A percentile compares a stretch with the other conserved stretches of the same genome.
phyloP scores from a whole-genome alignment of 129 eudicot genomes.

The Escallonia herrerae region DNA sequence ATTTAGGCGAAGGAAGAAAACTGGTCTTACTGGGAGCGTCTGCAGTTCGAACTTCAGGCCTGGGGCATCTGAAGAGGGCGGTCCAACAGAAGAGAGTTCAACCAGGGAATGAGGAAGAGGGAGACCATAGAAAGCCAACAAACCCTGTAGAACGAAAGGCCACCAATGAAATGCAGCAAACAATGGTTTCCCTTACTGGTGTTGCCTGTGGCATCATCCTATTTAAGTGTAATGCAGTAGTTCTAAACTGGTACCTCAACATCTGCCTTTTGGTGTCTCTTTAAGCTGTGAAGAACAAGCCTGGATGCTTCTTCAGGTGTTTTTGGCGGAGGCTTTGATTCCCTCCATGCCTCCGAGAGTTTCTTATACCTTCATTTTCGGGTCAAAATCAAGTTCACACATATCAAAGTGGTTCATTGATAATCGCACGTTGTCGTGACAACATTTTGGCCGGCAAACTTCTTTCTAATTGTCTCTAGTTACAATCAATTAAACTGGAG shows the following conservation, averaged over 20 bases:
- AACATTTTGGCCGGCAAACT: too few species aligned
- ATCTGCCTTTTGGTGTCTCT: conserved; percentile 82
- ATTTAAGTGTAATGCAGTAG: too few species aligned
- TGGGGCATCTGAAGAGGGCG: conserved; percentile 34
- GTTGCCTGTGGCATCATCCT: too few species aligned
- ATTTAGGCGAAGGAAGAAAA: too few species aligned
- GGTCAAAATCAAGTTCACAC: background rate
- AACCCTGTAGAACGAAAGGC: conserved; percentile 40
- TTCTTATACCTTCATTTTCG: conserved; percentile 58
- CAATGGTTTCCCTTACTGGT: too few species aligned
- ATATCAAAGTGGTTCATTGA: background rate
- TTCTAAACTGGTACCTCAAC: conserved; percentile 54
- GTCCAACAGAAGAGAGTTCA: conserved; percentile 32
- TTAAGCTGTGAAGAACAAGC: conserved; percentile 55
- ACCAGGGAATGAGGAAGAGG: conserved; percentile 58
- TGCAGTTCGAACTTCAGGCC: conserved; percentile 73
- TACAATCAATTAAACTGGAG: too few species aligned
- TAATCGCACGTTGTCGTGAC: too few species aligned
- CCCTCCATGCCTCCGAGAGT: conserved; percentile 70
- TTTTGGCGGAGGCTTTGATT: conserved; percentile 69
- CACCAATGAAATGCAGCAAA: background rate
- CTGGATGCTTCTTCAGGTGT: conserved; percentile 73
- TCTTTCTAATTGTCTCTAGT: too few species aligned
- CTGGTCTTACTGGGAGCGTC: conserved; percentile 71
- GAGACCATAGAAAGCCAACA: conserved; percentile 77